These are phyloP conservation scores for Epichloe elymi DNA, from an alignment of 2,329 filamentous ascomycete species.

Conservation along the genomic window DNA sequence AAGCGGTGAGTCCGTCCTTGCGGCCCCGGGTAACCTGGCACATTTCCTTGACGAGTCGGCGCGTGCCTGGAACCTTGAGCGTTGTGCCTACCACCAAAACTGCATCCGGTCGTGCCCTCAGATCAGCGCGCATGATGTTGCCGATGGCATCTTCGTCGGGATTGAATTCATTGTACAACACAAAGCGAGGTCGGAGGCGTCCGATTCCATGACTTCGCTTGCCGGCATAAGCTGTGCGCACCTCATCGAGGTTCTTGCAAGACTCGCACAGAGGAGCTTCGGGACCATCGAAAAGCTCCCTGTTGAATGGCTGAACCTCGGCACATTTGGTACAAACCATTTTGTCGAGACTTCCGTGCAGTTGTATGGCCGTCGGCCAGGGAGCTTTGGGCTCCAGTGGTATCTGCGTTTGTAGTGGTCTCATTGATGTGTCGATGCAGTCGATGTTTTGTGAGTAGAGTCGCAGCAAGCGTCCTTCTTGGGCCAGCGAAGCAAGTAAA, in stretches of 20 bases:
- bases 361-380: conserved; percentile 86
- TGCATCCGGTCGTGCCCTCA: conserved; percentile 76
- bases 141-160: conserved; percentile 95
- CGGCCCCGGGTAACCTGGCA: conserved; percentile 74
- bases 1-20: conserved; percentile 75
- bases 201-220: conserved; percentile 92
- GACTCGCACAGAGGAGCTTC: conserved; percentile 66
- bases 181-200: conserved; percentile 78
- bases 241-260: conserved; percentile 62
- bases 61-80: conserved; percentile 86
- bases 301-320: conserved; percentile 61
- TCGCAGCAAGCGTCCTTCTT: conserved; percentile 75
- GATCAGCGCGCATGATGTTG: conserved; percentile 73
- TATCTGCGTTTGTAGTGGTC: conserved; percentile 65
- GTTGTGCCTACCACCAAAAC: conserved; percentile 92
- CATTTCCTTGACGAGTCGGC: conserved; percentile 80
- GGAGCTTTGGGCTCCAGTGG: conserved; percentile 73
- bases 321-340: conserved; percentile 96
- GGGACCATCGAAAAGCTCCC: conserved; percentile 69
- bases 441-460: conserved; percentile 97
- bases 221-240: conserved; percentile 62
- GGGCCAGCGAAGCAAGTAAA: conserved; percentile 76
- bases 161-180: conserved; percentile 94
- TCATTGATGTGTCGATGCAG: conserved; percentile 75
- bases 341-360: conserved; percentile 86